Percentiles rank a stretch among this genome's conserved stretches.
Conservation (phyloP, 768 basidiomycete genomes). For the Trametes meyenii region DNA sequence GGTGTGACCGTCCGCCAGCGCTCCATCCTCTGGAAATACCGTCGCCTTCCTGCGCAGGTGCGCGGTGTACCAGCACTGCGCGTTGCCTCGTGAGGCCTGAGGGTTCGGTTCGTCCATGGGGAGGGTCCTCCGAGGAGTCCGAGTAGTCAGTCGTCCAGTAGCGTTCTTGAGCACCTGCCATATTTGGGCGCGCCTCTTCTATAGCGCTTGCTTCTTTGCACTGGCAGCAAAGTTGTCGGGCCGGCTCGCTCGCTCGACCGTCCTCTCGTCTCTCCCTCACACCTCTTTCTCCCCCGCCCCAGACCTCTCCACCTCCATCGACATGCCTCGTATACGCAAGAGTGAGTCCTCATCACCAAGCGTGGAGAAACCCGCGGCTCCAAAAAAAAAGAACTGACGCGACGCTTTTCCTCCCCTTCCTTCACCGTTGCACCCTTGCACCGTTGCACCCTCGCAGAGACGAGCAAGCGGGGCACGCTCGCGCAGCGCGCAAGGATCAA, state of each 20-base stretch:
- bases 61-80: too few species aligned
- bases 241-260: slow-evolving; percentile 2
- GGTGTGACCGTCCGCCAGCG: too few species aligned
- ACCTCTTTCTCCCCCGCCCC: background rate
- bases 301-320: background rate
- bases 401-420: too few species aligned
- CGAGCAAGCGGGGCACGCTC: slow-evolving; percentile 78
- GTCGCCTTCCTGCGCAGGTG: too few species aligned
- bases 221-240: background rate
- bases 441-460: slow-evolving; percentile 51
- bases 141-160: too few species aligned
- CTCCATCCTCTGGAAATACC: too few species aligned
- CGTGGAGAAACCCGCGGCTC: background rate
- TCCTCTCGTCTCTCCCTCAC: background rate
- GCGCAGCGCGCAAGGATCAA: slow-evolving; percentile 72
- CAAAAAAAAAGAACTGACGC: background rate
- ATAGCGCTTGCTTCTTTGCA: background rate
- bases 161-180: too few species aligned
- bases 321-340: slow-evolving; percentile 72
- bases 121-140: too few species aligned
- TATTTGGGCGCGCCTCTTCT: too few species aligned
- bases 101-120: too few species aligned
- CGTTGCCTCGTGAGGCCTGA: too few species aligned
- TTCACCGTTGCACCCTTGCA: too few species aligned
- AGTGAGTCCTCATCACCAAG: slow-evolving; percentile 44